Base-by-base conservation (phyloP, 345 rosid species). In the Sonneratia alba region DNA sequence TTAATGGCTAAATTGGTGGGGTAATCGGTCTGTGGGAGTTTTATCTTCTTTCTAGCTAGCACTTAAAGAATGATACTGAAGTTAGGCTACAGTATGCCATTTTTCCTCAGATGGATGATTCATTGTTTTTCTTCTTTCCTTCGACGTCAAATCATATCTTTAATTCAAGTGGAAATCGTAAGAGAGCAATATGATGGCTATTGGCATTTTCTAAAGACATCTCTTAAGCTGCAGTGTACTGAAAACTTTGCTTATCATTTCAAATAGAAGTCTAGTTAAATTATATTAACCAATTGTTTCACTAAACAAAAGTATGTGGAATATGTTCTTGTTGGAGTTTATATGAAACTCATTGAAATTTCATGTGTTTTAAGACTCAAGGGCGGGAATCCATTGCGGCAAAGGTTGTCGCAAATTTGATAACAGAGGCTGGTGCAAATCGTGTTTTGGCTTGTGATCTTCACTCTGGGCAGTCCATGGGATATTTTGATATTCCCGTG, bases 381-480 rank as follows among this genome's bases (percentile, higher is more conserved):
- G 98, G 98, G 53, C 92, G 97, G 69, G 98, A 89, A 82, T 91
- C 97, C 73, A 93, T 93, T 79, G 97, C 97, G 21, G 97, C 97
- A 72, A 93, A 93, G 84, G 90, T 94, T 77, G 91, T 91, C 62
- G 98, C 98, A 18, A 94, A 94, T 74, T 86, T 94, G 78, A 87
- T 94, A n/a, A 94, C 98, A 1, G 88, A 93, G 86, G 91, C 97
- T 6, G 98, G 98, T 70, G 98, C 98, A 69, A 91, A 93, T 75
- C 96, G 96, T 79, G 98, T 93, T 74, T 88, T 93, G 81, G 95
- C 95, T 65, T 91, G 98, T 88, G 98, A 94, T 85, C 98, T 94
- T 79, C 98, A 94, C 76, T 94, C 98, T 10, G 97, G 98, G 70
- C 97, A 91, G 87, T 94, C 98, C 71, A 94, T 94, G 91, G 98